These are phyloP conservation scores for Apiosordaria backusii DNA, from an alignment of 495 filamentous ascomycete species.

Conservation along the genomic window DNA sequence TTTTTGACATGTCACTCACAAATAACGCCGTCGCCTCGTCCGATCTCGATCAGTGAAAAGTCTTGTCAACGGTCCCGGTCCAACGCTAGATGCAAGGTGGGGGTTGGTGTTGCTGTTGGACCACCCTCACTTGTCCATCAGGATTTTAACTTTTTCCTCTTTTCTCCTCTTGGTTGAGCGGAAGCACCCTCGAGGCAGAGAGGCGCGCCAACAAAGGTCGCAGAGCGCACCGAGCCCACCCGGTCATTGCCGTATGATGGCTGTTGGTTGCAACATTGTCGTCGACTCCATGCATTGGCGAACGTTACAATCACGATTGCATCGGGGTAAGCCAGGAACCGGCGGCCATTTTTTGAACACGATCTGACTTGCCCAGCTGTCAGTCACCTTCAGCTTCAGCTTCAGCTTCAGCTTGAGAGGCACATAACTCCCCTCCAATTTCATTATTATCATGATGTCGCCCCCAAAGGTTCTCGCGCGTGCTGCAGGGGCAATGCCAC, in stretches of 20 bases:
- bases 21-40: neutral
- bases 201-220: slow-evolving; percentile 14
- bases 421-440: too few relatives aligned
- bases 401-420: too few relatives aligned
- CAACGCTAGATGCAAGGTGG: neutral
- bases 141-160: slow-evolving; percentile 28
- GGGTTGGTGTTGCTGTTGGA: neutral
- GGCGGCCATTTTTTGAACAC: slow-evolving; percentile 25
- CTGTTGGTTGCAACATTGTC: slow-evolving; percentile 32
- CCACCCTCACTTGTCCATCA: slow-evolving; percentile 13
- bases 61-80: neutral
- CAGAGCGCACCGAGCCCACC: slow-evolving; percentile 16
- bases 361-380: slow-evolving; percentile 24
- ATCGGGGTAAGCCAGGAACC: slow-evolving; percentile 39
- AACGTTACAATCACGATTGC: slow-evolving; percentile 39
- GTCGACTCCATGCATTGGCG: slow-evolving; percentile 26
- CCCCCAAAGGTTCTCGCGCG: neutral
- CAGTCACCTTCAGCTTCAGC: neutral
- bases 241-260: slow-evolving; percentile 32
- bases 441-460: neutral
- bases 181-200: slow-evolving; percentile 1
- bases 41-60: neutral
- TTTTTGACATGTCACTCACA: neutral
- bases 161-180: slow-evolving; percentile 21
- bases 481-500: slow-evolving; percentile 19